Base-by-base conservation (phyloP, 805 yeast species). In the Metschnikowia lachancei region DNA sequence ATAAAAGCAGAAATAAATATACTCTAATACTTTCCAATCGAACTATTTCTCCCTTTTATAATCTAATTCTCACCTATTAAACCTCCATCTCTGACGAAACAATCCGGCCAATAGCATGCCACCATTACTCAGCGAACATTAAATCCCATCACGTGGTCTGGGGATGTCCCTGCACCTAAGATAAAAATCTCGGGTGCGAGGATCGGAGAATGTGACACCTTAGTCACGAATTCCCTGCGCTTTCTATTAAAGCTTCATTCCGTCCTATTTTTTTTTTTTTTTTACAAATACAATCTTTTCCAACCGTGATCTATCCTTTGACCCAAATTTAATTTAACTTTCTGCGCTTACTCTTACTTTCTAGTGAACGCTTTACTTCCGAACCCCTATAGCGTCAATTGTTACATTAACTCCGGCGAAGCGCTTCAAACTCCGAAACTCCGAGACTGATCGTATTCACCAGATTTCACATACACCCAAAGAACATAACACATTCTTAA, bases 101-200 rank as follows among this genome's bases (percentile, higher is more conserved):
- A 13, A 4, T 20, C 29, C 49, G 30, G 45, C 57, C 57, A 53
- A 53, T 53, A 17, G 36, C 17, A 35, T 19, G 20, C 16, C 17
- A 5, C 39, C 17, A 38, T 49, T 51, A 49, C 36, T 46, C 33
- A 44, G 50, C 44, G 7, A 29, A 34, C 34, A 26, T 44, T 34
- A 44, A 47, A 37, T 8, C 36, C 28, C 34, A 26, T 22, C 58
- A 54, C 54, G 56, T 52, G 58, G 46, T 43, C 46, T 43, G 54
- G 53, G 54, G 53, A 17, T 20, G 11, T 5, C 30, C 45, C 31
- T 46, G 35, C 44, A 35, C 43, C 40, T 18, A 22, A 14, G 28
- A 9, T 14, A 19, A 18, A 32, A 47, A 22, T 44, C 43, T 50
- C 55, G 54, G 55, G 44, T 30, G 56, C 54, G 54, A 54, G 52